Percentiles rank a stretch among this genome's conserved stretches.
These are phyloP conservation scores for Coemansia sp. DNA, from an alignment of 192 early-diverging fungal species.

Conservation along the genomic window DNA sequence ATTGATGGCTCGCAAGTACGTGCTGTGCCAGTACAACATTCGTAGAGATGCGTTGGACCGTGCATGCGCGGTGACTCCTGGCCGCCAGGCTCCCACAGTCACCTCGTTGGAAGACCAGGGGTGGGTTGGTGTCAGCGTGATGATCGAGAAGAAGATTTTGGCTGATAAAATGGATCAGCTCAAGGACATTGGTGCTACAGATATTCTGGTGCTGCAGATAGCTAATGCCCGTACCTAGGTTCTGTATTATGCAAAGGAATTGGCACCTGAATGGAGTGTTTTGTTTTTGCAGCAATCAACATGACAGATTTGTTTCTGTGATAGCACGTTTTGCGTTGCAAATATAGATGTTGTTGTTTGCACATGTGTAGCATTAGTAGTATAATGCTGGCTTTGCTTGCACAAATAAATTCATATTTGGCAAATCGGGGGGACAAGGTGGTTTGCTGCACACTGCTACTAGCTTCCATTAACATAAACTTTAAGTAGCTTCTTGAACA, in stretches of 20 bases:
- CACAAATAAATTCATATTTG: too few species aligned
- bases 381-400: too few species aligned
- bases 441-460: too few species aligned
- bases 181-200: conserved; percentile 79
- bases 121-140: conserved; percentile 89
- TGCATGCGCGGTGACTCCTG: conserved; percentile 81
- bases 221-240: conserved; percentile 72
- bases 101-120: conserved; percentile 76
- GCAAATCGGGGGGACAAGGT: too few species aligned
- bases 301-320: too few species aligned
- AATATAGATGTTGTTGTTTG: too few species aligned
- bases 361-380: too few species aligned
- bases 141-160: conserved; percentile 76
- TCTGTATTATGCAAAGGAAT: not conserved
- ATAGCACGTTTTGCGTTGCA: too few species aligned
- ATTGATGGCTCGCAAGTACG: conserved; percentile 82
- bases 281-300: too few species aligned
- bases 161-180: conserved; percentile 91
- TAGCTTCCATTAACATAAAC: too few species aligned
- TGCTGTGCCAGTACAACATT: conserved; percentile 92
- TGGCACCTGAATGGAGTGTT: conserved; percentile 3
- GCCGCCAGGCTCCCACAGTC: conserved; percentile 89
- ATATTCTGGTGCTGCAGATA: conserved; percentile 83
- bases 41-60: conserved; percentile 58
- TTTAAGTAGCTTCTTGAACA: too few species aligned